phyloP scores from a whole-genome alignment of 345 rosid genomes.

The Lumnitzera racemosa region DNA sequence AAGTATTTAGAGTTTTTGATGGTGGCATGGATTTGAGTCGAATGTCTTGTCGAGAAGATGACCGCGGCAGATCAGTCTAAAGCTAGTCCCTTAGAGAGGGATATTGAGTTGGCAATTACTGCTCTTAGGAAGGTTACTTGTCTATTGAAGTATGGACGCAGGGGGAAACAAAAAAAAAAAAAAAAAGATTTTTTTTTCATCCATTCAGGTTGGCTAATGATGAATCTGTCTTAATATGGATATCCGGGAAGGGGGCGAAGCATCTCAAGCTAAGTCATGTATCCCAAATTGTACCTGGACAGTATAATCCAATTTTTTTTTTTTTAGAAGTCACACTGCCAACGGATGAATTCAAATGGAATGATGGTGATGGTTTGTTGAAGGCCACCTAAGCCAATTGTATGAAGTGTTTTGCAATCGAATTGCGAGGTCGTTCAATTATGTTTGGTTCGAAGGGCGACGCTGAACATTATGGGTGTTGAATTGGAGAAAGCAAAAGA shows the following conservation, averaged over 20 bases:
- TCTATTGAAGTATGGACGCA: constrained; percentile 72
- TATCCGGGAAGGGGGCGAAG: constrained; percentile 70
- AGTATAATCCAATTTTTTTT: not conserved
- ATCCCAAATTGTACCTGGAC: constrained; percentile 68
- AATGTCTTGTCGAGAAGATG: constrained; percentile 1
- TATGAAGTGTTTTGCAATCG: too few species aligned
- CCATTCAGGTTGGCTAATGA: constrained; percentile 76
- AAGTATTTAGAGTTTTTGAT: not conserved
- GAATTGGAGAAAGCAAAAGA: constrained; percentile 57
- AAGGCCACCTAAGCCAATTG: too few species aligned
- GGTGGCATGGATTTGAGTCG: constrained; percentile 2
- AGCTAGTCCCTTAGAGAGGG: constrained; percentile 39
- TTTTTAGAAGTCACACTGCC: too few species aligned
- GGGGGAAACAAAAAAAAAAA: constrained; percentile 55
- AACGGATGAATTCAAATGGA: too few species aligned
- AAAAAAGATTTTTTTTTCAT: constrained; percentile 27
- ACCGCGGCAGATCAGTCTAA: constrained; percentile 24
- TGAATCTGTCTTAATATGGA: constrained; percentile 69
- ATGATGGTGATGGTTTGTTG: too few species aligned
- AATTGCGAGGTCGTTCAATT: too few species aligned
- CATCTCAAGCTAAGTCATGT: constrained; percentile 61
- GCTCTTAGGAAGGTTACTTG: constrained; percentile 70
- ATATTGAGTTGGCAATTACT: constrained; percentile 64
- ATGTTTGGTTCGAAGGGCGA: constrained; percentile 14
- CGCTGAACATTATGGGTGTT: constrained; percentile 40